These are phyloP conservation scores for Fusarium illudens DNA, from an alignment of 2,329 filamentous ascomycete species.

Conservation along the genomic window DNA sequence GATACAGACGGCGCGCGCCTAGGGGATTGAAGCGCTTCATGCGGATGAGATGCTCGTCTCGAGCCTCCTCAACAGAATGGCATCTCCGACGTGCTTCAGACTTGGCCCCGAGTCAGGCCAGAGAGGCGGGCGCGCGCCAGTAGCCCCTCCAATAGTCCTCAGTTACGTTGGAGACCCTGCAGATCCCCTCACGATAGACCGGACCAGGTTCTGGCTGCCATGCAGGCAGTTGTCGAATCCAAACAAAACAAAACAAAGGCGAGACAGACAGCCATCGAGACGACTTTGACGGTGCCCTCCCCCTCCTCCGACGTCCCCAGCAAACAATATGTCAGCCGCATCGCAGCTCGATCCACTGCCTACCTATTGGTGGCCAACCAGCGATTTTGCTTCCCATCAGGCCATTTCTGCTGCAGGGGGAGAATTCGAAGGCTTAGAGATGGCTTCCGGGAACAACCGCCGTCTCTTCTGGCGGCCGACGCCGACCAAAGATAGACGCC, in stretches of 20 bases:
- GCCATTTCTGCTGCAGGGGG: conserved; percentile 37
- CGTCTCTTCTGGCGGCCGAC: conserved; percentile 22
- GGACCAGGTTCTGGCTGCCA: conserved; percentile 8
- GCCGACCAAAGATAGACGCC: conserved; percentile 5
- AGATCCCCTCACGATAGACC: conserved; percentile 7
- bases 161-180: conserved; percentile 17
- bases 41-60: conserved; percentile 4
- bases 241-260: conserved; percentile 7
- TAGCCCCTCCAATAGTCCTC: conserved; percentile 17
- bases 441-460: conserved; percentile 23
- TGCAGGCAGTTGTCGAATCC: conserved; percentile 2
- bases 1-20: background rate
- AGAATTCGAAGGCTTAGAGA: conserved; percentile 15
- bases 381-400: conserved; percentile 33
- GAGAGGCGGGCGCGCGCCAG: conserved; percentile 16
- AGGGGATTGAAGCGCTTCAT: conserved; percentile 15
- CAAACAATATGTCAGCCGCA: conserved; percentile 18
- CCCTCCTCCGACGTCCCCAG: background rate
- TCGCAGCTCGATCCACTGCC: conserved; percentile 27
- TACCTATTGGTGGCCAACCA: conserved; percentile 19
- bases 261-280: background rate
- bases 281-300: background rate
- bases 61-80: conserved; percentile 24
- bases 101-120: conserved; percentile 18
- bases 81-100: background rate